phyloP scores from a whole-genome alignment of 495 filamentous ascomycete genomes.

The Darksidea phi region DNA sequence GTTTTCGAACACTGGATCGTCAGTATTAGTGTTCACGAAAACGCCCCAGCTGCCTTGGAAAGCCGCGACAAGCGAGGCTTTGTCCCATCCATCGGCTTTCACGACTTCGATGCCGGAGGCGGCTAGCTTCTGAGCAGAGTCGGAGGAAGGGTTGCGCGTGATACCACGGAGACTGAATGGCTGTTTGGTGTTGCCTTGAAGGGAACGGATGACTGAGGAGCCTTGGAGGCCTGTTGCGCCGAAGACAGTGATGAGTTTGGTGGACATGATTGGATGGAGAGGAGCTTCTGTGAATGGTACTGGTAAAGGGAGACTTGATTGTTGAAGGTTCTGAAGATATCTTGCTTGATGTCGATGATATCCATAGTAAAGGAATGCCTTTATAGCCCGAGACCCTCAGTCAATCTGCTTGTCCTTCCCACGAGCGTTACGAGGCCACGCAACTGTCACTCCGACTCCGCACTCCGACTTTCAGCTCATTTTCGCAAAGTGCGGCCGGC shows the following conservation, averaged over 20 bases:
- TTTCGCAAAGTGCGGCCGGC: too few species aligned
- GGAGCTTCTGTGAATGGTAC: not conserved
- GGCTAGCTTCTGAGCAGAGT: slow-evolving; percentile 14
- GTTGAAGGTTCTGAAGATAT: not conserved
- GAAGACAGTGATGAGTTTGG: slow-evolving; percentile 22
- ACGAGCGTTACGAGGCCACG: not conserved
- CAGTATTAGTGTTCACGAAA: slow-evolving; percentile 44
- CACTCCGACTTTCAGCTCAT: not conserved
- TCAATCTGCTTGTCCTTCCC: not conserved
- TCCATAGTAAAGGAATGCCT: not conserved
- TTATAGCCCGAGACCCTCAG: not conserved
- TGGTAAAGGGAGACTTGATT: not conserved
- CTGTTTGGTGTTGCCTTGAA: slow-evolving; percentile 7
- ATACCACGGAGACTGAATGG: slow-evolving; percentile 26
- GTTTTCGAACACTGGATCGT: slow-evolving; percentile 37
- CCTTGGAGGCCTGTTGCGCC: slow-evolving; percentile 30
- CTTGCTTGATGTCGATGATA: not conserved
- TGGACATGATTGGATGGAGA: not conserved
- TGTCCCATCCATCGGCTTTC: slow-evolving; percentile 31
- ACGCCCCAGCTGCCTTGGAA: slow-evolving; percentile 39
- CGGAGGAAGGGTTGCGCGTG: slow-evolving; percentile 24
- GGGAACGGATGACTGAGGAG: slow-evolving; percentile 20
- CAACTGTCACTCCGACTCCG: slow-evolving; percentile 4
- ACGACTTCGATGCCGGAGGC: slow-evolving; percentile 22
- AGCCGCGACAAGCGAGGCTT: slow-evolving; percentile 36